Conservation (phyloP, 768 basidiomycete species). For the Crassisporium funariophilum region DNA sequence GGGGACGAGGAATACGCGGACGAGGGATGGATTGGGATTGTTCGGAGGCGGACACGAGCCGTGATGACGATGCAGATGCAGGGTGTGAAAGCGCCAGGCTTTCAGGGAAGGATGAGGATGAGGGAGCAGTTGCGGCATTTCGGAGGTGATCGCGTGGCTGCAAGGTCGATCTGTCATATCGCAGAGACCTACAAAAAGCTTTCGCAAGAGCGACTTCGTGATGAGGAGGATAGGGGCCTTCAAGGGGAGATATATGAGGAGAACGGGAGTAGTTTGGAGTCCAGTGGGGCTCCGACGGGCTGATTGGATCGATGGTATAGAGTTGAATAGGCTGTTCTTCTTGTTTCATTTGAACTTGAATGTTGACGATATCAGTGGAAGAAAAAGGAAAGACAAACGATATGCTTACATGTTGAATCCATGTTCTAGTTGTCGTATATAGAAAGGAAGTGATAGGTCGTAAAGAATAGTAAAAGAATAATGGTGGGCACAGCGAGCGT, state of each 20-base stretch:
- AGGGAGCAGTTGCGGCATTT: background rate
- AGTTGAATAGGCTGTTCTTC: background rate
- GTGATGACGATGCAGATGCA: constrained; percentile 1
- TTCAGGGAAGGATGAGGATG: background rate
- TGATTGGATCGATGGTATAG: background rate
- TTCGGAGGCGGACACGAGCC: constrained; percentile 1
- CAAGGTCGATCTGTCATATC: background rate
- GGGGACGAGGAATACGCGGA: constrained; percentile 60
- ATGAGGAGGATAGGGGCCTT: background rate
- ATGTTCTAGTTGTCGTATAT: background rate
- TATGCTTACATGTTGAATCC: background rate
- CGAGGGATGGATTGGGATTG: constrained; percentile 12
- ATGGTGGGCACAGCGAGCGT: background rate
- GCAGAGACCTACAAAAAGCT: background rate
- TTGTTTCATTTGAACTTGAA: constrained; percentile 1
- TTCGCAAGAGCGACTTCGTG: background rate
- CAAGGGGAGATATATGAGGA: background rate
- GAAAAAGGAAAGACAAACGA: background rate
- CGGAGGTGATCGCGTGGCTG: background rate
- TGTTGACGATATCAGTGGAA: background rate
- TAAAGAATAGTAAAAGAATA: background rate
- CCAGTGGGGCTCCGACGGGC: background rate
- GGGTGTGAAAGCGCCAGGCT: background rate
- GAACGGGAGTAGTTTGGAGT: background rate
- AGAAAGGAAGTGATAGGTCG: background rate